phyloP scores from a whole-genome alignment of 2,329 filamentous ascomycete genomes.

The Blastomyces gilchristii region DNA sequence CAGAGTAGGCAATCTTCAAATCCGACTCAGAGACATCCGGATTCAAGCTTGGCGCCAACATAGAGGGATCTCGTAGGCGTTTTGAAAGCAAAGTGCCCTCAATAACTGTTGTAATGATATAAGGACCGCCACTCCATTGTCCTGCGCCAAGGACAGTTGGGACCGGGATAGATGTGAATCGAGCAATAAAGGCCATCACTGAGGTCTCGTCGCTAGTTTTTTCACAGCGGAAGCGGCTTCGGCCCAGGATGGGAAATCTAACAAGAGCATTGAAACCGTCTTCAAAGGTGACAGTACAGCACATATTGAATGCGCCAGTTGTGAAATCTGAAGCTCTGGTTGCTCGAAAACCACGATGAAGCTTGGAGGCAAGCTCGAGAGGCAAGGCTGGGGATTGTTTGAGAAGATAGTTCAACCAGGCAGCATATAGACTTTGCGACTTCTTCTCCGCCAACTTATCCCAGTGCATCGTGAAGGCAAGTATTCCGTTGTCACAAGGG shows the following conservation, averaged over 20 bases:
- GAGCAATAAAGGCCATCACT: conserved; percentile 8
- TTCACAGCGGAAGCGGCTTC: conserved; percentile 8
- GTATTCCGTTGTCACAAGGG: neutral
- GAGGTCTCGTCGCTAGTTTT: conserved; percentile 7
- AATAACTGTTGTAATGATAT: conserved; percentile 11
- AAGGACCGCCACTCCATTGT: conserved; percentile 7
- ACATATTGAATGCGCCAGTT: conserved; percentile 18
- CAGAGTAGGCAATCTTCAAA: conserved; percentile 13
- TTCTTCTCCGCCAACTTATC: conserved; percentile 13
- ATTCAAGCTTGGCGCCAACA: conserved; percentile 10
- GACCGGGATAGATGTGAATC: conserved; percentile 8
- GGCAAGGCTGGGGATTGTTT: conserved; percentile 10
- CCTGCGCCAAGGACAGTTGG: conserved; percentile 5
- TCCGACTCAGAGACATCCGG: conserved; percentile 10
- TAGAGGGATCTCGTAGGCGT: conserved; percentile 13
- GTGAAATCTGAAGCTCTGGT: conserved; percentile 7
- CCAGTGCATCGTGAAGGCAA: conserved; percentile 10
- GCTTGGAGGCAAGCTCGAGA: conserved; percentile 10
- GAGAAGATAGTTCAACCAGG: conserved; percentile 10
- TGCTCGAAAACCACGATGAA: conserved; percentile 7
- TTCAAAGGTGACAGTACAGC: conserved; percentile 17
- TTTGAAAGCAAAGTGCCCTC: conserved; percentile 13
- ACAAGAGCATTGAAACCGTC: conserved; percentile 16
- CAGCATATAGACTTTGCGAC: conserved; percentile 11
- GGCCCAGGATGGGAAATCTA: conserved; percentile 16